Evolutionary conservation across 2,329 filamentous ascomycete genomes (phyloP).

Genomic region (Fusarium sp.): DNA sequence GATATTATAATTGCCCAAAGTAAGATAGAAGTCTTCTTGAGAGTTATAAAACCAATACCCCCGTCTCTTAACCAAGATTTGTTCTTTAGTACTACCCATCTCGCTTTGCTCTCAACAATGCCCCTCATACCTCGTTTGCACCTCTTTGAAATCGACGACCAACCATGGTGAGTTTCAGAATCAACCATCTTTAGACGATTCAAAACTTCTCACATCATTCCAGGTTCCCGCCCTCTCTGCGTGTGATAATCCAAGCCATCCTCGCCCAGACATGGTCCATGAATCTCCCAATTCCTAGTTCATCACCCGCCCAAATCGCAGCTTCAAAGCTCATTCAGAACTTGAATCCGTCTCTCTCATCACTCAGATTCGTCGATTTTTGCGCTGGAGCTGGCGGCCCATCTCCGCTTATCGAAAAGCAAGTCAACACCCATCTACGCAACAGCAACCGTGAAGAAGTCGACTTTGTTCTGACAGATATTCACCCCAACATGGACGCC

Average conservation of each 20-base stretch:
- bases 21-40: background rate
- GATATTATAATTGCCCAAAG: background rate
- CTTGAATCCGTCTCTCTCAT: background rate
- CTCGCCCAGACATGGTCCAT: background rate
- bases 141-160: background rate
- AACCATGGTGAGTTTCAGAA: background rate
- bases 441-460: background rate
- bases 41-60: background rate
- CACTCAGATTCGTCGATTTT: background rate
- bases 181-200: fast-evolving
- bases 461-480: background rate
- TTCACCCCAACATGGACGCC: background rate
- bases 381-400: background rate
- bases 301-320: background rate
- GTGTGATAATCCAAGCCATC: background rate
- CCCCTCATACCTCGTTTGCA: background rate
- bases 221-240: background rate
- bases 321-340: background rate
- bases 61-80: background rate
- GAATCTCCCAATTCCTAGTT: background rate
- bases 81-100: background rate
- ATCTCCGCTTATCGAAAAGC: background rate
- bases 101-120: background rate
- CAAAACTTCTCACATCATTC: background rate
- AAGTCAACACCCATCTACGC: background rate